Base-by-base conservation (phyloP, 441 rosid species). In the Viola pubescens region DNA sequence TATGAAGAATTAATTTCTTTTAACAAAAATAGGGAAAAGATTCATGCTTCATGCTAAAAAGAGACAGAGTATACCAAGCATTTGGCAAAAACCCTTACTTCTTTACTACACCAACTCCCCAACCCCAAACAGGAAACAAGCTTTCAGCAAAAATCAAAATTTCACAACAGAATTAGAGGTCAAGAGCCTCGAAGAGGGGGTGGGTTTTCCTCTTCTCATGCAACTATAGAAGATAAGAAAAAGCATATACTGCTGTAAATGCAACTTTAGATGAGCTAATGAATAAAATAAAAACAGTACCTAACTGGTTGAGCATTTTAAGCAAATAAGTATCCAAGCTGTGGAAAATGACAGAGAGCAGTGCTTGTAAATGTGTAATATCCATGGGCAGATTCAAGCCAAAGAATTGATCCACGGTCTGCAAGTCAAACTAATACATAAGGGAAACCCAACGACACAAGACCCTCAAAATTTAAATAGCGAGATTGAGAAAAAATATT, bases 401-500 rank as follows among this genome's bases (percentile, higher is more conserved):
- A 77, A 91, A 88, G 50, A 88, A 82, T 66, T 88, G 99, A 74
- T 87, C 95, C 68, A 91, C 92, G 6, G 98, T 88, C 99, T 94
- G 97, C 85, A 80, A 63, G 68, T 43, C 70, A 58, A 65, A 58
- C 38, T 51, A 52, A 64, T 54, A 6, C 8, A 63, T 49, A 56
- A 69, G 64, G 62, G 50, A 66, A 57, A 67, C 58, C 48, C 16
- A 56, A 54, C 9, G 34, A 26, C 34, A 45, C 56, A 55, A 47
- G 61, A 11, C 43, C 34, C 52, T 26, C 34, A 26, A 26, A 26
- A 26, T 26, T 26, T 26, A 26, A 26, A 2, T 26, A 26, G 34
- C 34, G 34, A 0, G 34, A 26, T 19, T 26, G 34, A 26, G 34
- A 26, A 26, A 26, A 26, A 26, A 1, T 26, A 26, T 26, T 26